Base-by-base conservation (phyloP, 768 basidiomycete species). In the Lyophyllum shimeji region DNA sequence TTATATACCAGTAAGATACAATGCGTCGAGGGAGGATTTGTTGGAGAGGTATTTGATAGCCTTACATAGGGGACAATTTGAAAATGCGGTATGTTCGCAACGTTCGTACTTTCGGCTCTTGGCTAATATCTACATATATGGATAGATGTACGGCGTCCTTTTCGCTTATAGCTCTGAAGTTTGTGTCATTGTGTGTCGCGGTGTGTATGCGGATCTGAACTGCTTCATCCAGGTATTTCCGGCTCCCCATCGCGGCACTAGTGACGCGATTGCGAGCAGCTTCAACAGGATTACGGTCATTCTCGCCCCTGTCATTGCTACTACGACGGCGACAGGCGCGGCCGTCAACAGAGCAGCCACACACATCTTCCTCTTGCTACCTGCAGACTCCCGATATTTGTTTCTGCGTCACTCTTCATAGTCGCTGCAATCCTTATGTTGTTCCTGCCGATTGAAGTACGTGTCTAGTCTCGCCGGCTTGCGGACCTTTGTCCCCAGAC, bases 141-240 rank as follows among this genome's bases (percentile, higher is more conserved):
- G 15, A 20, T 24, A 55, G 76, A 78, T 80, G 78, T 81, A 82
- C 57, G 82, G 79, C 11, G 74, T 82, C 9, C 69, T 82, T 12
- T 84, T 78, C 51, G 82, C 82, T 1, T 83, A 82, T 60, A 84
- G 82, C 7, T 83, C 83, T 0, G 82, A 84, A 63, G 79, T 71
- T 39, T 24, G 65, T 59, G 33, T 24, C n/a, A 29, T 29, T 24
- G 31, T 13, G 23, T 33, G 33, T 15, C 17, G 12, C 1, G 8
- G 11, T 3, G n/a, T 24, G 3, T 29, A 15, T 24, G 1, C 46
- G 31, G 6, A 40, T 7, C n/a, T 4, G 1, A 44, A 40, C 24
- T 33, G 18, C 46, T 13, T 6, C 18, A 9, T 31, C 1, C 44
- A 70, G 69, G 69, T 81, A 21, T 84, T 85, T 69, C 80, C 83